A percentile compares a stretch with the other conserved stretches of the same genome.
phyloP scores from a whole-genome alignment of 495 filamentous ascomycete genomes.

The Amorphotheca resinae region DNA sequence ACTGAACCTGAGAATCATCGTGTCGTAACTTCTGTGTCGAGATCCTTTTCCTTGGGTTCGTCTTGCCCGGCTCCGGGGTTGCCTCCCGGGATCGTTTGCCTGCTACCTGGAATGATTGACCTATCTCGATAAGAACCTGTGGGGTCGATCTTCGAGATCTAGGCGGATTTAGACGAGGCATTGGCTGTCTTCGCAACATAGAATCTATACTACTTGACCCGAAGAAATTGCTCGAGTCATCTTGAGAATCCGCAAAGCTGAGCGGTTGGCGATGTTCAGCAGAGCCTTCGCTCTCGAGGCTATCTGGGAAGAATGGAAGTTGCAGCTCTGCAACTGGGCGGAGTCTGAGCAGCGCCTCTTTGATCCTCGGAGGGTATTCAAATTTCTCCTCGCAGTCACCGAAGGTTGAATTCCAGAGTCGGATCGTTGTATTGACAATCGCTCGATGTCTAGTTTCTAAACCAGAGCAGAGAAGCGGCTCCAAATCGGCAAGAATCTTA shows the following conservation, averaged over 20 bases:
- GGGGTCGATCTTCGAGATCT: slow-evolving; percentile 4
- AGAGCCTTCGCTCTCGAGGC: slow-evolving; percentile 20
- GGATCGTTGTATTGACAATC: slow-evolving; percentile 39
- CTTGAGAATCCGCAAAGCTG: slow-evolving; percentile 12
- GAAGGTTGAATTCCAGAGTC: slow-evolving; percentile 49
- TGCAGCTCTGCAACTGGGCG: slow-evolving; percentile 32
- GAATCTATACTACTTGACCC: neutral
- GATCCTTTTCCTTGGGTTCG: slow-evolving; percentile 14
- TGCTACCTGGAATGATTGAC: slow-evolving; percentile 8
- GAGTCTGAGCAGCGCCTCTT: slow-evolving; percentile 34
- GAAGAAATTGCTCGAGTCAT: slow-evolving; percentile 2
- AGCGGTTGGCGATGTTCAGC: slow-evolving; percentile 8
- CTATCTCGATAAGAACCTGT: slow-evolving; percentile 15
- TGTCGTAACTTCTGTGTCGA: slow-evolving; percentile 39
- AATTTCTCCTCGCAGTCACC: slow-evolving; percentile 27
- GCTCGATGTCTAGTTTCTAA: slow-evolving; percentile 41
- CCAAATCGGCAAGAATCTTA: slow-evolving; percentile 32
- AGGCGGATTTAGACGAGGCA: neutral
- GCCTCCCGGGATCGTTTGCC: slow-evolving; percentile 19
- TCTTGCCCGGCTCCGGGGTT: slow-evolving; percentile 19
- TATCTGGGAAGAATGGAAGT: slow-evolving; percentile 33
- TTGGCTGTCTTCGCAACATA: neutral
- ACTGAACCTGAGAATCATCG: slow-evolving; percentile 68
- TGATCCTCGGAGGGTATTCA: slow-evolving; percentile 35
- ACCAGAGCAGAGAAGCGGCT: slow-evolving; percentile 41